Evolutionary conservation across 345 rosid genomes (phyloP).

Genomic region (Brassica rapa): DNA sequence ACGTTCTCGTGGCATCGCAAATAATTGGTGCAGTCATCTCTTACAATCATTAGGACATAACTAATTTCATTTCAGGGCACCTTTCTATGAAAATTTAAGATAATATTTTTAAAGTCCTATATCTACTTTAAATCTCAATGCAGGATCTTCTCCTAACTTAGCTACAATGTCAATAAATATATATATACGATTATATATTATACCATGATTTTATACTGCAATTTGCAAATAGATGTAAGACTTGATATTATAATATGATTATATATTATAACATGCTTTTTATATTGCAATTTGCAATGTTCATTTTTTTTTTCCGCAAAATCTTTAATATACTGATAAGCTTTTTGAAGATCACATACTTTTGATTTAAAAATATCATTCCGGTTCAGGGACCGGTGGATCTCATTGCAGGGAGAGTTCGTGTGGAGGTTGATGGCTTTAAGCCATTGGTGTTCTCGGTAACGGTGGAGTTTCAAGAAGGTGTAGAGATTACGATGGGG

Average conservation of each 20-base stretch:
- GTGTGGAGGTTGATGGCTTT: no score
- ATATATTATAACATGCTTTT: background rate
- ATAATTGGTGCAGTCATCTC: constrained; percentile 39
- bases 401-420: no score
- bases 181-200: background rate
- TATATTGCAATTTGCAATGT: background rate
- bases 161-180: background rate
- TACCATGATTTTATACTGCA: background rate
- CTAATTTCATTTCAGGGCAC: background rate
- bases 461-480: no score
- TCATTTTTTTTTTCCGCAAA: background rate
- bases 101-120: background rate
- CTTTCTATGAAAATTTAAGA: background rate
- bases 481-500: no score
- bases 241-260: background rate
- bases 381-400: no score
- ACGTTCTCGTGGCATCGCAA: constrained; percentile 35
- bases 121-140: background rate
- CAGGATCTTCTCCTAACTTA: background rate
- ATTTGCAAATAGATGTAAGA: background rate
- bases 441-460: no score
- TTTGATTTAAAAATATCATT: no score
- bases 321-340: background rate
- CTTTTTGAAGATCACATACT: background rate
- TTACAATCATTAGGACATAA: constrained; percentile 23